Base-by-base conservation (phyloP, 208 protist genomes). In the Lotmaria passim region DNA sequence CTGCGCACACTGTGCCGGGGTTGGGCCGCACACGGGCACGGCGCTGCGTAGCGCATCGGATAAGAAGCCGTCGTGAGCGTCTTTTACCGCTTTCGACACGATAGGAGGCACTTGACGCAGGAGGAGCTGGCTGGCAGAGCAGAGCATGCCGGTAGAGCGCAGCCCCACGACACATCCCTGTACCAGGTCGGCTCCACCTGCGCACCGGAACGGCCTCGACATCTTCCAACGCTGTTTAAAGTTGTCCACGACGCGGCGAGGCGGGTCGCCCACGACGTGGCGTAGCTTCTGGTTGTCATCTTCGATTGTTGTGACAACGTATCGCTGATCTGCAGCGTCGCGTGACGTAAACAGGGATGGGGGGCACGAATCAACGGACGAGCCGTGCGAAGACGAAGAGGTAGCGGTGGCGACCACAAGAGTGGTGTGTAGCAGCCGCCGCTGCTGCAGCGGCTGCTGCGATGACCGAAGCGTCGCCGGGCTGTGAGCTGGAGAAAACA, bases 31-130 rank as follows among this genome's bases (percentile, higher is more conserved):
- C 0, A 73, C 66, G 14, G 66, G 66, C 5, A 59, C 59, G 33
- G 66, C 53, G 36, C 66, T 73, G 43, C 66, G 53, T 36, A 73
- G 56, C 47, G 39, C 31, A 10, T 63, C 56, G 17, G 66, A 64
- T 56, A 64, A 51, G 0, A 56, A 44, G 0, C 66, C 56, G 11
- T 3, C 21, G 23, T 53, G 56, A 0, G 56, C 56, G 11, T 46
- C 56, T 14, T 33, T 43, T 8, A 73, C 43, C 21, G 56, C 41
- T 3, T 64, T 73, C 10, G 66, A 48, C 44, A 48, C 44, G 44
- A 57, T 30, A 0, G 51, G 24, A 8, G 30, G 24, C 51, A 57
- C 51, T 7, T 57, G 15, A 23, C 51, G 51, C 5, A 57, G 26
- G 30, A 38, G 6, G 51, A 39, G 30, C 21, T 33, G 26, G 30